These are phyloP conservation scores for Rosellinia necatrix DNA, from an alignment of 2,329 filamentous ascomycete species.

Conservation along the genomic window DNA sequence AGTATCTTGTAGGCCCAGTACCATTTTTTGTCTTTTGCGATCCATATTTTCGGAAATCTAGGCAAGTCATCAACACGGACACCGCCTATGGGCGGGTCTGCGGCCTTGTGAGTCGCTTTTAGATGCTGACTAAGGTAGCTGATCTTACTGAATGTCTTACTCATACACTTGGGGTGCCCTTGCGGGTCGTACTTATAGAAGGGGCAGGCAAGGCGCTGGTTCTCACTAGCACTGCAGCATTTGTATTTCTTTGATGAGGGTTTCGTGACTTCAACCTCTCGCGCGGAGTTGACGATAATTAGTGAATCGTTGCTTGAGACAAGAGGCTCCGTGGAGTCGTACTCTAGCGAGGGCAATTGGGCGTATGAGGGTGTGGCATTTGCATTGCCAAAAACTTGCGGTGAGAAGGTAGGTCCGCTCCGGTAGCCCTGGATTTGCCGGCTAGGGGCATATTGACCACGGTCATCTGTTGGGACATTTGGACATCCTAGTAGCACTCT, in stretches of 20 bases:
- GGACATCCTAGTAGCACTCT: background rate
- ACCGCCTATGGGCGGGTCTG: constrained; percentile 9
- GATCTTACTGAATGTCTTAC: constrained; percentile 1
- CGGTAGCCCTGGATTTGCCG: background rate
- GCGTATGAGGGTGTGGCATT: background rate
- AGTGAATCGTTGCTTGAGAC: background rate
- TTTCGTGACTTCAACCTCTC: background rate
- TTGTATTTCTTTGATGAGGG: background rate
- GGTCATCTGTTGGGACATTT: background rate
- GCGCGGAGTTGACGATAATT: background rate
- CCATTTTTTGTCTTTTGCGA: constrained; percentile 11
- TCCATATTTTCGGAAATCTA: constrained; percentile 7
- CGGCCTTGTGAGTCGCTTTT: constrained; percentile 5
- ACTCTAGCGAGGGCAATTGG: background rate
- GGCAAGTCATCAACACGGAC: constrained; percentile 5
- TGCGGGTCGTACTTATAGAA: constrained; percentile 18
- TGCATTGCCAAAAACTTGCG: background rate
- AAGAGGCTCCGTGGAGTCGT: background rate
- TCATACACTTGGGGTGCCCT: background rate
- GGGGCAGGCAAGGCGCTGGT: constrained; percentile 10
- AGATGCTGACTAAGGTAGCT: constrained; percentile 15
- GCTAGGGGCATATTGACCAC: background rate
- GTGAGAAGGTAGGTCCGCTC: background rate
- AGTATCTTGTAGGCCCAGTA: constrained; percentile 18
- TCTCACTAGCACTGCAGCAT: background rate